These are phyloP conservation scores for Cryptococcus sp. DNA, from an alignment of 1,284 basidiomycete genomes.

Conservation along the genomic window DNA sequence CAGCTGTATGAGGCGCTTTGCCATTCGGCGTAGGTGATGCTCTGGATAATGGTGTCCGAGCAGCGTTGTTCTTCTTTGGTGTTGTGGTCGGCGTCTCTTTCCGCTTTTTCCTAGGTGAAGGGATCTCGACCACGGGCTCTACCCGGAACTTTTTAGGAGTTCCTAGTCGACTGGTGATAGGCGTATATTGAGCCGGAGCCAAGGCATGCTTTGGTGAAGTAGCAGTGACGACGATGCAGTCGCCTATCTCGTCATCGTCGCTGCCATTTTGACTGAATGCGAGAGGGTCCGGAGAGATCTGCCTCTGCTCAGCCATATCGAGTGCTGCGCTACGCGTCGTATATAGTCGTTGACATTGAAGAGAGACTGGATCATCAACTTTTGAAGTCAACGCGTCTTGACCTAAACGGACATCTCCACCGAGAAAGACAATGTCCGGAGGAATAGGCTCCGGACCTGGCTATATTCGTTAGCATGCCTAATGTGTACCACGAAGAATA, in stretches of 20 bases:
- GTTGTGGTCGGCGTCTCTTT: not conserved
- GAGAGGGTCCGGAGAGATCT: conserved; percentile 18
- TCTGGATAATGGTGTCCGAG: conserved; percentile 1
- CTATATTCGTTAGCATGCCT: too few relatives aligned
- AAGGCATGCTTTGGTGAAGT: conserved; percentile 9
- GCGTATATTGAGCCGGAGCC: not conserved
- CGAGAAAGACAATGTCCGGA: too few relatives aligned
- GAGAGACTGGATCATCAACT: too few relatives aligned
- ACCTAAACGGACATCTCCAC: too few relatives aligned
- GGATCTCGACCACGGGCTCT: conserved; percentile 7
- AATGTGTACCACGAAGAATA: too few relatives aligned
- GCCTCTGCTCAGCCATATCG: not conserved
- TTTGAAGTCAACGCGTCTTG: too few relatives aligned
- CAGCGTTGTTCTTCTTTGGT: not conserved
- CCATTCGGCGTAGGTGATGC: conserved; percentile 19
- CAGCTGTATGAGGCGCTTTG: conserved; percentile 3
- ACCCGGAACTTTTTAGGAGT: not conserved
- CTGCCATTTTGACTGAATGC: conserved; percentile 1
- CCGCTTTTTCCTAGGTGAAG: conserved; percentile 8
- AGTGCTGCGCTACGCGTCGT: not conserved
- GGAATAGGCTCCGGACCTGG: too few relatives aligned
- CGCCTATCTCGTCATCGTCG: conserved; percentile 5
- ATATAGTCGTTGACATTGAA: too few relatives aligned
- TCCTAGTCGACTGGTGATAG: not conserved
- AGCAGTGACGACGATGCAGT: conserved; percentile 11